Conservation (phyloP, 345 rosid genomes). For the Hypericum androsaemum region DNA sequence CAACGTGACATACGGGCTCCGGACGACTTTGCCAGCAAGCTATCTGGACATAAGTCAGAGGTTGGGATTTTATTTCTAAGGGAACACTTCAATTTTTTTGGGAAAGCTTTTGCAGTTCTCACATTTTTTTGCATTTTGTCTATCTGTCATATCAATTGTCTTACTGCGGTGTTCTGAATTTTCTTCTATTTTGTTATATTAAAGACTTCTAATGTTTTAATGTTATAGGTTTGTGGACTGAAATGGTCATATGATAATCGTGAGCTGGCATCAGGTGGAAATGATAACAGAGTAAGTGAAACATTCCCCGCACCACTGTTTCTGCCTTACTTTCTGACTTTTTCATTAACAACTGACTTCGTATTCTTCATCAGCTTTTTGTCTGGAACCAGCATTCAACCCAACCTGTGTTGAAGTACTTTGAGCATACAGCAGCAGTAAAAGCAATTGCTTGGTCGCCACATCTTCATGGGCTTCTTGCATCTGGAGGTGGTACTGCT, state of each 20-base stretch:
- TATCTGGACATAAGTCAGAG: slow-evolving; percentile 96
- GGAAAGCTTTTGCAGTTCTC: no score
- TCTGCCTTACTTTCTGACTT: neutral
- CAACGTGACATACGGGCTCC: slow-evolving; percentile 75
- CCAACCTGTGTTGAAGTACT: slow-evolving; percentile 78
- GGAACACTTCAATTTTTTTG: no score
- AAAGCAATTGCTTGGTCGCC: slow-evolving; percentile 99
- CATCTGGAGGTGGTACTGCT: slow-evolving; percentile 98
- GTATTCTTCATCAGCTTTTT: slow-evolving; percentile 51
- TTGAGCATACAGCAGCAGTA: slow-evolving; percentile 96
- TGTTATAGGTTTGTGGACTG: slow-evolving; percentile 75
- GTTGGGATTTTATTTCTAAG: slow-evolving; percentile 21
- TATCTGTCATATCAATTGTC: no score
- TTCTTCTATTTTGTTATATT: no score
- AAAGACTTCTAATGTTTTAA: neutral
- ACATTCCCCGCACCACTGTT: neutral
- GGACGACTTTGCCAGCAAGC: slow-evolving; percentile 80
- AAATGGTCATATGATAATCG: slow-evolving; percentile 98
- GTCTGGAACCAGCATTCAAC: slow-evolving; percentile 97
- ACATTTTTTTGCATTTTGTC: no score
- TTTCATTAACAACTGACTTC: slow-evolving; percentile 4
- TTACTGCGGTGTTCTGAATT: no score
- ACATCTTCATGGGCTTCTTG: slow-evolving; percentile 92
- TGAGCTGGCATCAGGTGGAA: slow-evolving; percentile 97
- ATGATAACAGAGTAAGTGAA: slow-evolving; percentile 71